Evolutionary conservation across 2,329 filamentous ascomycete genomes (phyloP), one percentile per base, ranked within the genome.

Genomic region (Pyricularia sp.): DNA sequence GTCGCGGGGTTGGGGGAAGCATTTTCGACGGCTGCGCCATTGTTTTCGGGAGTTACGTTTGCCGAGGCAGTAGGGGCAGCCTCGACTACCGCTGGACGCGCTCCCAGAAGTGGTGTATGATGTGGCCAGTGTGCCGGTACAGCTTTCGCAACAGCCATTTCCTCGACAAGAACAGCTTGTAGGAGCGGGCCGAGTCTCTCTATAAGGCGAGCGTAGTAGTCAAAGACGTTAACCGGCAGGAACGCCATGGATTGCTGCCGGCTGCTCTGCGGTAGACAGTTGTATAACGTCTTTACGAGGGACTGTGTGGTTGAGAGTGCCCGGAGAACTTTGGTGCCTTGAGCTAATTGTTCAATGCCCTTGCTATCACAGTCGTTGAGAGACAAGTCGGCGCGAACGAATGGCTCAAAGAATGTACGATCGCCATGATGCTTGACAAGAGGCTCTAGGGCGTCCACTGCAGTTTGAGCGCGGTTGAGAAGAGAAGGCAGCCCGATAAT

Each of bases 401-500:
- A 87, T 0, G 85, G 81, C 0, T 82, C 82, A 73, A 96, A 96
- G 74, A 90, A 93, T 0, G 89, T 84, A 62, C 79, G 73, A 3
- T 76, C 73, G n/a, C 76, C 71, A 16, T 75, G 84, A 73, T 74
- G 81, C 71, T 75, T 71, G 13, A 88, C 80, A 65, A 97, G 81
- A 3, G 88, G 84, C 66, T 85, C 78, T 13, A 97, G 78, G 24
- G 81, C 80, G 68, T 90, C 82, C 64, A 96, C 78, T 4, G 89
- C 85, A 62, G 79, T 77, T 70, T 93, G 87, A 16, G 89, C 84
- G 62, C 93, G 87, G 68, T 85, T 85, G 66, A 97, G 78, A 31
- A 99, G 77, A 4, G 91, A 90, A 0, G 93, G 93, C 8, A 99
- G 79, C 1, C 92, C 88, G 24, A 96, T 80, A 69, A 93, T 85